Percentiles rank a stretch among this genome's conserved stretches.
These are phyloP conservation scores for Caloboletus firmus DNA, from an alignment of 1,284 basidiomycete genomes.

Conservation along the genomic window DNA sequence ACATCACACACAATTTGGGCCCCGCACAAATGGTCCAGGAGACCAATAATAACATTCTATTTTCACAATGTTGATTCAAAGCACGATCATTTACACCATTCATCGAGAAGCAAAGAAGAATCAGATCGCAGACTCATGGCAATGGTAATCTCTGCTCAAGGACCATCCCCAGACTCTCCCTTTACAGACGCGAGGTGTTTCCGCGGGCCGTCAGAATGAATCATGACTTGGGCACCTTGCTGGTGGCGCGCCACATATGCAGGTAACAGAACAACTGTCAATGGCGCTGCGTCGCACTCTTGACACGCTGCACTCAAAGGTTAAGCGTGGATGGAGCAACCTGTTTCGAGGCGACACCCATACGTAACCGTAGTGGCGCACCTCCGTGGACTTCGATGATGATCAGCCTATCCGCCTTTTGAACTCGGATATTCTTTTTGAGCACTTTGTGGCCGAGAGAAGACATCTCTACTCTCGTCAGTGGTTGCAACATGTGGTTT, in stretches of 20 bases:
- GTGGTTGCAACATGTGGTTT: conserved; percentile 30
- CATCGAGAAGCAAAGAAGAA: conserved; percentile 2
- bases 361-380: conserved; percentile 26
- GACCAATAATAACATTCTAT: not conserved
- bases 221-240: not conserved
- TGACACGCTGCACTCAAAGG: conserved; percentile 8
- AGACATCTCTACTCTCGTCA: conserved; percentile 15
- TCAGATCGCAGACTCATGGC: conserved; percentile 4
- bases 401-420: not conserved
- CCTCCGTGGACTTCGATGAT: conserved; percentile 21
- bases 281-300: conserved; percentile 4
- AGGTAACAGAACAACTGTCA: not conserved
- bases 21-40: not conserved
- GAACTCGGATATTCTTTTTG: not conserved
- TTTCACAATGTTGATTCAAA: not conserved
- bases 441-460: conserved; percentile 15
- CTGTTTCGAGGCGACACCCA: conserved; percentile 6
- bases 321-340: conserved; percentile 1
- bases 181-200: not conserved
- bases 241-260: conserved; percentile 20
- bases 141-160: not conserved
- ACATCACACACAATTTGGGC: not conserved
- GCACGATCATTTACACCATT: conserved; percentile 8
- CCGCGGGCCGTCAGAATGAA: not conserved
- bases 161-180: conserved; percentile 1